phyloP scores from a whole-genome alignment of 2,329 filamentous ascomycete genomes.

The Stemphylium lycopersici region DNA sequence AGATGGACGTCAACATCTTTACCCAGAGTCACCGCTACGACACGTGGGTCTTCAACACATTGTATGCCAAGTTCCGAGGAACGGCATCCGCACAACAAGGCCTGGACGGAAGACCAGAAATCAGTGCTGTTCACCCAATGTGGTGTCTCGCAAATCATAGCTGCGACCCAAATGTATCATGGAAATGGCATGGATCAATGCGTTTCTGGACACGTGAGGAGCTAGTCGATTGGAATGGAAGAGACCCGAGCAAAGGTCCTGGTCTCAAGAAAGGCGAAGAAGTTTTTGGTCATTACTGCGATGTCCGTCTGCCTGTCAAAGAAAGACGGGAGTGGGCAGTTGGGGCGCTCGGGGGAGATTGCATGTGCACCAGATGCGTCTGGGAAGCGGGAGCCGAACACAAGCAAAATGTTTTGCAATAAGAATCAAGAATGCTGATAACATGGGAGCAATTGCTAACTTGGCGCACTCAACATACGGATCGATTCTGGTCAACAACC shows the following conservation, averaged over 20 bases:
- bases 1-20: conserved; percentile 83
- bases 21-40: conserved; percentile 63
- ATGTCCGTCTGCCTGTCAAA: conserved; percentile 76
- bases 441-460: neutral
- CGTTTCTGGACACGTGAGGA: conserved; percentile 68
- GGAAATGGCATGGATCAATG: conserved; percentile 89
- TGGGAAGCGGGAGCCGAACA: conserved; percentile 61
- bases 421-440: neutral
- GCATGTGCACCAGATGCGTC: conserved; percentile 82
- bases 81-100: conserved; percentile 81
- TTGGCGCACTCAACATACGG: neutral
- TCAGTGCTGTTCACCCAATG: conserved; percentile 90
- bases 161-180: conserved; percentile 91
- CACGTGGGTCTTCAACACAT: conserved; percentile 85
- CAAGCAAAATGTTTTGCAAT: conserved; percentile 1
- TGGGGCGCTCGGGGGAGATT: conserved; percentile 86
- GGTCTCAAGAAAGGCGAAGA: conserved; percentile 82
- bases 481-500: neutral
- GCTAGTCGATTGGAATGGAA: conserved; percentile 58
- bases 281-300: conserved; percentile 93
- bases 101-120: conserved; percentile 81
- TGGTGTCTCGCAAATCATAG: conserved; percentile 98
- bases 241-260: conserved; percentile 45
- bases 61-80: conserved; percentile 88
- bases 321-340: conserved; percentile 86